These are phyloP conservation scores for Phytophthora hibernalis DNA, from an alignment of 352 stramenopile species.

Conservation along the genomic window DNA sequence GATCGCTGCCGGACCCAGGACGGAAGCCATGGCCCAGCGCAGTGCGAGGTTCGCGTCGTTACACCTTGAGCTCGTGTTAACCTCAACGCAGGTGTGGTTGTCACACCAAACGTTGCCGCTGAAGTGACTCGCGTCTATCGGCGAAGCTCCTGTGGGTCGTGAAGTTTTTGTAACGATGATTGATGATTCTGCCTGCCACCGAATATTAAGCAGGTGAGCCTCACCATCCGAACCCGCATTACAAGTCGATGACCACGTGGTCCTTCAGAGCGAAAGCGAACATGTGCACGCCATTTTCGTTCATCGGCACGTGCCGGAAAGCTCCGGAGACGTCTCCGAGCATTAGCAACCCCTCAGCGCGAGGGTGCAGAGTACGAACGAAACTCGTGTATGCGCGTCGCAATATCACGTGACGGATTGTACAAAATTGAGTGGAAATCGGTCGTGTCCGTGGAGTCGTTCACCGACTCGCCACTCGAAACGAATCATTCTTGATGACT, in stretches of 20 bases:
- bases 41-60: conserved; percentile 13
- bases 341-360: conserved; percentile 19
- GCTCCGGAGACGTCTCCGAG: conserved; percentile 35
- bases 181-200: background rate
- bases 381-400: conserved; percentile 18
- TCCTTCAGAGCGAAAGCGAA: conserved; percentile 28
- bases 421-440: conserved; percentile 1
- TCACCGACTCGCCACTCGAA: background rate
- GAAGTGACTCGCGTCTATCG: conserved; percentile 1
- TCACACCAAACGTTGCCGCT: conserved; percentile 32
- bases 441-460: background rate
- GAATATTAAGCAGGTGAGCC: conserved; percentile 17
- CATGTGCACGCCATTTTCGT: conserved; percentile 22
- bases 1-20: conserved; percentile 10
- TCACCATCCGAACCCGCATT: conserved; percentile 16
- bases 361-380: background rate
- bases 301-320: conserved; percentile 36
- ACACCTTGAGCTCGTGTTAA: conserved; percentile 10
- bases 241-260: conserved; percentile 33
- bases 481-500: background rate
- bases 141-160: background rate
- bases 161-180: background rate
- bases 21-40: conserved; percentile 4
- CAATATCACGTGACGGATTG: conserved; percentile 31
- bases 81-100: conserved; percentile 30